Evolutionary conservation across 306 rosid species (phyloP), one percentile per base, ranked within the genome.

Genomic region (Alnus glutinosa): DNA sequence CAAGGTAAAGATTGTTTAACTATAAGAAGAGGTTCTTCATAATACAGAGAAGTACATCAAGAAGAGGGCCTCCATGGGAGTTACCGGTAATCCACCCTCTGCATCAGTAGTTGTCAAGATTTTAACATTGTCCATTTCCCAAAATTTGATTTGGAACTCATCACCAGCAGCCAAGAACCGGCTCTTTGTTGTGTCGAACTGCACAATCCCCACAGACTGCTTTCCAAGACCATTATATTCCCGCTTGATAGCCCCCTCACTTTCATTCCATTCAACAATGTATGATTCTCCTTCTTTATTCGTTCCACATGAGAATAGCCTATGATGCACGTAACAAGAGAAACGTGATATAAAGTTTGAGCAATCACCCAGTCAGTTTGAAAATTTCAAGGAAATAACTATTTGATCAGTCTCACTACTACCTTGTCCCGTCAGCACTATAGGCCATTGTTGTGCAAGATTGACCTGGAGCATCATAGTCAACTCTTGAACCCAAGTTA

Each of bases 221-320:
- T 92, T 94, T 79, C 95, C 97, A 83, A 94, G 91, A 71, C 98
- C 98, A 81, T 91, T 88, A 78, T 86, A 94, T 47, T 90, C 80
- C 39, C 95, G 92, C 87, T 90, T 94, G 23, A 94, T 97, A 51
- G 98, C 97, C 81, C 98, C 98, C 85, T 94, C 98, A 81, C 97
- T 94, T 87, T 94, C 98, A 85, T 92, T 94, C 98, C 98, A 94
- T 81, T 94, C 98, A 77, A 94, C 98, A 71, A 94, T 80, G 89
- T 74, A 88, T 23, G 98, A 94, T 57, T 94, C 98, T 72, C 98
- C 98, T 88, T 92, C 97, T 88, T 92, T 94, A 78, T 89, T 94
- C 52, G 98, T 89, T 77, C 98, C 98, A 57, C 97, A 94, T 9
- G 98, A 94, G 84, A 94, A 92, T 81, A 94, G 78, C 89, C 98